Evolutionary conservation across 148 eudicot species (phyloP), one percentile per base, ranked within the genome.

Genomic region (Rhododendron ferrugineum): DNA sequence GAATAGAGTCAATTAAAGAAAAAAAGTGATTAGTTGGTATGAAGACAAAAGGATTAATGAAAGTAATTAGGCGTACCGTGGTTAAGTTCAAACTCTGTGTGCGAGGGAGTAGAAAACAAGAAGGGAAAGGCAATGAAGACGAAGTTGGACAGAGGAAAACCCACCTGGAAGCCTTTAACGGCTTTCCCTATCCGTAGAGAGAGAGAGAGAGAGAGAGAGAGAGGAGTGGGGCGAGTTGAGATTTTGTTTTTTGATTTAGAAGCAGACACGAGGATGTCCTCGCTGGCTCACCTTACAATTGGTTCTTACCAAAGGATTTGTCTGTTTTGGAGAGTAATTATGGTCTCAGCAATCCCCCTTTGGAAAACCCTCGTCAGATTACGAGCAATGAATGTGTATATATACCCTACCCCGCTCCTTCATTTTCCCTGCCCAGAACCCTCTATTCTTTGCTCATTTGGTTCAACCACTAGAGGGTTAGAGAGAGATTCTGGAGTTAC

Each of bases 291-390:
- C 40, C 60, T 26, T 28, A 79, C 82, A 79, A 47, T 50, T 79
- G 62, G 62, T 28, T 13, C 15, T 26, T n/a, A 62, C 30, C 36
- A 78, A 23, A 26, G 20, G 54, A 11, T n/a, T 79, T 79, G 37
- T 50, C 82, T 79, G 62, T 79, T 79, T 28, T 34, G 62, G 34
- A 79, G 82, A 7, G 82, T 79, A 79, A 47, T 79, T 26, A 79
- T 79, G 36, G 54, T 79, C 49, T 23, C 62, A 13, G 66, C 26
- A 60, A 79, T 79, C 82, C 32, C 36, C 44, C 20, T 79, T 47
- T 47, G 32, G 60, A 79, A 32, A 28, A 47, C 36, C 36, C 34
- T 23, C 11, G 2, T 52, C n/a, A 79, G 82, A 49, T 79, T 79
- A 50, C 82, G 15, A 79, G 62, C 32, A 15, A 22, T 36, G 37